Evolutionary conservation across 108 stramenopile species (phyloP), one percentile per base, ranked within the genome.

Genomic region (Pseudonitzschia delicatissima): DNA sequence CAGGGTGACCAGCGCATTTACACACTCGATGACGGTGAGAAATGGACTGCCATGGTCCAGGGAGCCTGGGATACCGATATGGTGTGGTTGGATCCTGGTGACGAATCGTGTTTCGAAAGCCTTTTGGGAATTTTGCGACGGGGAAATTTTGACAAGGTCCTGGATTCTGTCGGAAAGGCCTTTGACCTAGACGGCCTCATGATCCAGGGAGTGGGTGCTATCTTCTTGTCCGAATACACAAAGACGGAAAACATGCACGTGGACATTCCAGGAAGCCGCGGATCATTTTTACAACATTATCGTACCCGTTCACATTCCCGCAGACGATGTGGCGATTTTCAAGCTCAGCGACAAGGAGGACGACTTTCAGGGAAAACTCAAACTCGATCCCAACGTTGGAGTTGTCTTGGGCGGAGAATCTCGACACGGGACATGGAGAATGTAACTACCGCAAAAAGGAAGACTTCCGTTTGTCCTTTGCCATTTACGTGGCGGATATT

Each of bases 401-500:
- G 66, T 79, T 32, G 67, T 84, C 57, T 68, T 88, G 58, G 87
- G 87, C 28, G 87, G 82, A 45, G 82, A 84, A 33, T 75, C 82
- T 21, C 45, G 69, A 36, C 87, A 88, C 36, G 84, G 81, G 6
- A 88, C 87, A 1, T n/a, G 84, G 73, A 25, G 73, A 77, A 49
- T 82, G 80, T 63, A 80, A 86, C 58, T 88, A 88, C 69, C 76
- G 84, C 11, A 65, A 73, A 29, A 69, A 40, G 8, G 74, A 77
- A 33, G 82, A 84, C 35, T 81, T 86, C 48, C 74, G 87, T 15
- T 27, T 88, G 64, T 80, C 80, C 15, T 77, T 82, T 12, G 83
- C 82, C 0, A 64, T 88, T 27, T 88, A 86, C 57, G 74, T 88
- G 26, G 87, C 82, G 20, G 87, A 88, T 50, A 74, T 86, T 39